Percentiles rank a stretch among this genome's conserved stretches.
These are phyloP conservation scores for Colletotrichum zoysiae DNA, from an alignment of 2,329 filamentous ascomycete genomes.

Conservation along the genomic window DNA sequence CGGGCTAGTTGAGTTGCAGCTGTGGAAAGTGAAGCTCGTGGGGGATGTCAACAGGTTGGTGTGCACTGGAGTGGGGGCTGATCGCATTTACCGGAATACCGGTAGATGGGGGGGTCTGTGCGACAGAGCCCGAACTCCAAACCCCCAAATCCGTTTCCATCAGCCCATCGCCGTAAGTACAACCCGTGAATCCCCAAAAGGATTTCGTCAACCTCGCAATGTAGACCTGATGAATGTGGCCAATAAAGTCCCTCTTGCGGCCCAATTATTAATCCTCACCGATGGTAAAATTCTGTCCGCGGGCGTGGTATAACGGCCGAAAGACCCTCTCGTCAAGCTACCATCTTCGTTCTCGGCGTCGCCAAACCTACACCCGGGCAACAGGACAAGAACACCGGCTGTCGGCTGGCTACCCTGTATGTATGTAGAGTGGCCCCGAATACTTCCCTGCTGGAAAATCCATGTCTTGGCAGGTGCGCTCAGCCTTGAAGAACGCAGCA, in stretches of 20 bases:
- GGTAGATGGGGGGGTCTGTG: constrained; percentile 15
- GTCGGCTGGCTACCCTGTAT: background rate
- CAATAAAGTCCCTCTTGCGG: background rate
- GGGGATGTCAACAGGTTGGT: background rate
- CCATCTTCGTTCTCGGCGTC: background rate
- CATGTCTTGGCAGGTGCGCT: background rate
- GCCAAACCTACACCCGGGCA: background rate
- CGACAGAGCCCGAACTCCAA: constrained; percentile 7
- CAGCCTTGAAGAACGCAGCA: background rate
- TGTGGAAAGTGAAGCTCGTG: constrained; percentile 7
- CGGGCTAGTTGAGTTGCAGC: background rate
- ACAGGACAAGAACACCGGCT: background rate
- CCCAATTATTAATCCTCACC: background rate
- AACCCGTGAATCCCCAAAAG: background rate
- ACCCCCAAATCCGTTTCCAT: background rate
- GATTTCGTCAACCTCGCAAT: background rate
- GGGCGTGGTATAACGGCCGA: background rate
- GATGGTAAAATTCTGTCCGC: background rate
- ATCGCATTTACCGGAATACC: too few relatives aligned
- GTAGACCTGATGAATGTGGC: background rate
- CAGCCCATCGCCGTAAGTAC: background rate
- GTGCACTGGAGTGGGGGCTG: constrained; percentile 12
- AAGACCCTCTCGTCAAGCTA: background rate
- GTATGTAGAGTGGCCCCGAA: background rate
- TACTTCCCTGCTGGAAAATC: background rate